Percentiles rank a stretch among this genome's conserved stretches.
These are phyloP conservation scores for Malus hybrid DNA, from an alignment of 331 rosid species.

Conservation along the genomic window DNA sequence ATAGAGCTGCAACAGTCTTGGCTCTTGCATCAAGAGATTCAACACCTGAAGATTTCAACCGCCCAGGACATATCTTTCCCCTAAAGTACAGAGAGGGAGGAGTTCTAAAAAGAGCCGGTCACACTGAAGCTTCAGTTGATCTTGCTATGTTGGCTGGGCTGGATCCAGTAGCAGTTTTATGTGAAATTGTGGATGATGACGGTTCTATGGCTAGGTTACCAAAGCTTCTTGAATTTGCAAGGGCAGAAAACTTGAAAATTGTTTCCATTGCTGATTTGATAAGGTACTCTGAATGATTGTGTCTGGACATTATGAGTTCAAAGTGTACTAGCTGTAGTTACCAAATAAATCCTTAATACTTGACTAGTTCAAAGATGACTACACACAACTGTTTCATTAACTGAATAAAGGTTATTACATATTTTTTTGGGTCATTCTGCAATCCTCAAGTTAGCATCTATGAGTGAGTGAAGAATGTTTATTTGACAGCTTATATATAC, in stretches of 20 bases:
- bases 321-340: background rate
- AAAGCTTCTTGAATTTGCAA: conserved; percentile 68
- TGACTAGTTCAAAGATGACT: background rate
- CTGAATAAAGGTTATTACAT: background rate
- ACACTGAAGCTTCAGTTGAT: conserved; percentile 94
- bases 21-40: conserved; percentile 82
- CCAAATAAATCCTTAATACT: background rate
- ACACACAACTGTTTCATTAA: background rate
- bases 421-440: background rate
- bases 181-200: conserved; percentile 94
- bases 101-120: conserved; percentile 92
- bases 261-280: conserved; percentile 84
- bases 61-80: conserved; percentile 95
- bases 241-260: conserved; percentile 65
- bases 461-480: background rate
- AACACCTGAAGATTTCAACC: conserved; percentile 73
- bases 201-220: conserved; percentile 98
- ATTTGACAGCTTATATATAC: background rate
- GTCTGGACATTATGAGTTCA: background rate
- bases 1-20: conserved; percentile 77
- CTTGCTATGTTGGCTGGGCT: conserved; percentile 79
- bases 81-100: conserved; percentile 90
- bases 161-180: conserved; percentile 64
- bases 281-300: conserved; percentile 35
- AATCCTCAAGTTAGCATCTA: background rate